A percentile compares a stretch with the other conserved stretches of the same genome.
Evolutionary conservation across 140 eudicot genomes (phyloP).

Genomic region (Senecio squalidus): DNA sequence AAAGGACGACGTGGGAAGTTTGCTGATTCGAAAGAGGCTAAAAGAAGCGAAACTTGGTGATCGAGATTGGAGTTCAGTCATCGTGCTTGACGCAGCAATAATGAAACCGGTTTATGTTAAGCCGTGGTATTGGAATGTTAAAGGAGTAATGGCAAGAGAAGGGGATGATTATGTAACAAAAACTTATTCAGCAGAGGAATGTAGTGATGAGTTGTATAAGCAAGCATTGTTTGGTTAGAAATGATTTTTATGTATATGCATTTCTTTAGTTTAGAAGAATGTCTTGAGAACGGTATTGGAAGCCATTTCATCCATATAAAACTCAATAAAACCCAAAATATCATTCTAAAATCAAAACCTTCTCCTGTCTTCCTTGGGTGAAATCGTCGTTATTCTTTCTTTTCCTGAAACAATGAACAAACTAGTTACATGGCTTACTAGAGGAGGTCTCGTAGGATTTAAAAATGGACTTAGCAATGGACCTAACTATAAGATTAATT

Average conservation of each 20-base stretch:
- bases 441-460: too few species aligned
- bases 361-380: too few species aligned
- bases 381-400: too few species aligned
- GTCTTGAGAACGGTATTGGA: too few species aligned
- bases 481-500: too few species aligned
- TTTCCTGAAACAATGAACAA: too few species aligned
- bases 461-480: too few species aligned
- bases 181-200: conserved; percentile 64
- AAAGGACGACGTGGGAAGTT: conserved; percentile 64
- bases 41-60: conserved; percentile 58
- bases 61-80: conserved; percentile 84
- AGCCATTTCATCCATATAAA: too few species aligned
- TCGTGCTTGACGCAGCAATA: conserved; percentile 40
- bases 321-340: too few species aligned
- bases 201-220: conserved; percentile 78
- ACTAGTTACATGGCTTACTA: too few species aligned
- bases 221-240: conserved; percentile 44
- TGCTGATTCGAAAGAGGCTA: conserved; percentile 64
- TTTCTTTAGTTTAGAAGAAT: neutral
- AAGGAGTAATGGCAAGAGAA: conserved; percentile 45
- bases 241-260: neutral
- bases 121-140: conserved; percentile 80
- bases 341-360: too few species aligned
- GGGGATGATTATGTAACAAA: conserved; percentile 30
- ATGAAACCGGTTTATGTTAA: conserved; percentile 39